Conservation (phyloP, 768 basidiomycete species). For the Leccinum uliginosum region DNA sequence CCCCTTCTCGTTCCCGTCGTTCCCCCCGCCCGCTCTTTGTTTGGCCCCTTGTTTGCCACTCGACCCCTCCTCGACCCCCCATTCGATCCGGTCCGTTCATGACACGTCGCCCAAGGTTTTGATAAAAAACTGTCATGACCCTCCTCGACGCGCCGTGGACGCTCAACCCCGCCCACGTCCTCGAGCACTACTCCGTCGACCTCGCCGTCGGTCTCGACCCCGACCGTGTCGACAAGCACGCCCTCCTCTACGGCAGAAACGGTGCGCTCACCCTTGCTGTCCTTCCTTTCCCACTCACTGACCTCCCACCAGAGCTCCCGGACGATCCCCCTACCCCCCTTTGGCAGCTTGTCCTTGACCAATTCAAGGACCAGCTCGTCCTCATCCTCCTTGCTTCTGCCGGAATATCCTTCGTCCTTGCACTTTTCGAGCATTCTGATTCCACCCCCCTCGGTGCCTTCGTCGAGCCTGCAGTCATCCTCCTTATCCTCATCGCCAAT, state of each 20-base stretch:
- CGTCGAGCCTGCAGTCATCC: conserved; percentile 92
- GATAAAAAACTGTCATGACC: conserved; percentile 10
- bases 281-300: neutral
- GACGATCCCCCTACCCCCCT: conserved; percentile 89
- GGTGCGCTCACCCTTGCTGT: conserved; percentile 41
- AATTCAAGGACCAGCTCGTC: conserved; percentile 98
- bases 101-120: neutral
- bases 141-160: conserved; percentile 80
- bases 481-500: conserved; percentile 94
- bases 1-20: conserved; percentile 5
- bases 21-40: conserved; percentile 9
- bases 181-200: conserved; percentile 72
- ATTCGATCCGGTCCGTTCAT: neutral
- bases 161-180: conserved; percentile 57
- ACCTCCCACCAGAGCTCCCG: conserved; percentile 65
- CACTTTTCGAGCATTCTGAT: conserved; percentile 77
- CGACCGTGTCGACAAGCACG: conserved; percentile 67
- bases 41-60: conserved; percentile 20
- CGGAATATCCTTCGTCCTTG: conserved; percentile 88
- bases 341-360: conserved; percentile 94
- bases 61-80: conserved; percentile 18
- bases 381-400: conserved; percentile 95
- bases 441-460: conserved; percentile 76
- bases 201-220: conserved; percentile 56
- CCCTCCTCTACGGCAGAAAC: conserved; percentile 81